Base-by-base conservation (phyloP, 768 basidiomycete species). In the Boletus sp. region DNA sequence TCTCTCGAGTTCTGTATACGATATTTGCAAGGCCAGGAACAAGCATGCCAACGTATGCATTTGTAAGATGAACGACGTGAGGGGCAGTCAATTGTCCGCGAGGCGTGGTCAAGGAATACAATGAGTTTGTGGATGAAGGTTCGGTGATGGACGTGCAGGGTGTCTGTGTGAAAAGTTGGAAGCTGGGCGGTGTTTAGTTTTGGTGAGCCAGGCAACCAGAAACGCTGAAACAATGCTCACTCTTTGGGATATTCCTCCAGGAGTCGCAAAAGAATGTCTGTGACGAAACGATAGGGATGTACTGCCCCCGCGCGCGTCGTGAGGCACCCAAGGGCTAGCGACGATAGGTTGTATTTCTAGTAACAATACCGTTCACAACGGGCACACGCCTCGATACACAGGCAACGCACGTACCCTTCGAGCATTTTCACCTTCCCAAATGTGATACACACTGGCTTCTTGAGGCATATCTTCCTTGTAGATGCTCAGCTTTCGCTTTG, bases 281-380 rank as follows among this genome's bases (percentile, higher is more conserved):
- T 87, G 12, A 89, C 81, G 32, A 87, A 76, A 18, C 85, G 82
- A 67, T 90, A 90, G 0, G 88, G 85, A 56, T 90, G 86, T 30
- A 86, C 70, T 0, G 88, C 83, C 1, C 85, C 87, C 2, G 82
- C 88, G 0, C 69, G 69, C 28, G 79, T 82, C 12, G 74, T 66
- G 42, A 89, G 76, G 55, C 79, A 81, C 0, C 86, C 88, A 1
- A 75, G 66, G 2, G 75, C 76, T 0, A 73, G 63, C 4, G 71
- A 65, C 0, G 81, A 76, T 5, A 89, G 69, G 62, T 79, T 77
- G 30, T 81, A 76, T 54, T 70, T 74, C 87, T 89, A 32, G 55
- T 8, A 28, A 37, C n/a, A 15, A 46, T 12, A 15, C 17, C 44
- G 5, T 7, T 63, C 44, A 46, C 32, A 28, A 37, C 20, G 20